phyloP scores from a whole-genome alignment of 345 rosid genomes.

The Brassica nigra region DNA sequence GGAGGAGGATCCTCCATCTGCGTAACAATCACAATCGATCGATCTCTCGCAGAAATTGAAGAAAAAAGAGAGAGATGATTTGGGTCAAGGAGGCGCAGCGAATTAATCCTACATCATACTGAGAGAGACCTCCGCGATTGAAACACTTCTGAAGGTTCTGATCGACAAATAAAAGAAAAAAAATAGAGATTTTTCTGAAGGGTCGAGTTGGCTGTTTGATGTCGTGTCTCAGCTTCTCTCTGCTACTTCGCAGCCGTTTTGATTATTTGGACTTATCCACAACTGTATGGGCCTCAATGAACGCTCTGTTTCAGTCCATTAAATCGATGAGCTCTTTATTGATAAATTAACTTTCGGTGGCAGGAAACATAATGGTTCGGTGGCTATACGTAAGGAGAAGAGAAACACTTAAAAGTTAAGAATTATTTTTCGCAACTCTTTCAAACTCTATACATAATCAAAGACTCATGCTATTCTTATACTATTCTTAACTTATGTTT shows the following conservation, averaged over 20 bases:
- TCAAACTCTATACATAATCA: slow-evolving; percentile 29
- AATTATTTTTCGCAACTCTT: neutral
- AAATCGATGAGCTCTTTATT: no score
- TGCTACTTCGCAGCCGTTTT: neutral
- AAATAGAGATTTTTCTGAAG: no score
- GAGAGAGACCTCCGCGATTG: neutral
- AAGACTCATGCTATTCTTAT: slow-evolving; percentile 15
- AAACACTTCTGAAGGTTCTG: neutral
- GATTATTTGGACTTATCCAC: no score
- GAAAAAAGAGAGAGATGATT: no score
- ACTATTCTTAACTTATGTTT: slow-evolving; percentile 19
- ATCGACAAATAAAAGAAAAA: no score
- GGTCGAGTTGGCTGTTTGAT: no score
- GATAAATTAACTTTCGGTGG: no score
- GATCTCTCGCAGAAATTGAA: neutral
- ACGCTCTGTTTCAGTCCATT: no score
- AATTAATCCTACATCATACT: neutral
- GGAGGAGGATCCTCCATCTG: slow-evolving; percentile 17
- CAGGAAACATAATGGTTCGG: neutral
- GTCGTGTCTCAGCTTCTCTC: no score
- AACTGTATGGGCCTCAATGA: neutral
- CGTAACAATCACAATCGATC: neutral
- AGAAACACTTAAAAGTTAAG: neutral
- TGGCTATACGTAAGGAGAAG: neutral
- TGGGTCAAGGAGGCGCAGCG: no score